A percentile compares a stretch with the other conserved stretches of the same genome.
Evolutionary conservation across 139 green algal species (phyloP).

Genomic region (Chlamydomonas applanata): DNA sequence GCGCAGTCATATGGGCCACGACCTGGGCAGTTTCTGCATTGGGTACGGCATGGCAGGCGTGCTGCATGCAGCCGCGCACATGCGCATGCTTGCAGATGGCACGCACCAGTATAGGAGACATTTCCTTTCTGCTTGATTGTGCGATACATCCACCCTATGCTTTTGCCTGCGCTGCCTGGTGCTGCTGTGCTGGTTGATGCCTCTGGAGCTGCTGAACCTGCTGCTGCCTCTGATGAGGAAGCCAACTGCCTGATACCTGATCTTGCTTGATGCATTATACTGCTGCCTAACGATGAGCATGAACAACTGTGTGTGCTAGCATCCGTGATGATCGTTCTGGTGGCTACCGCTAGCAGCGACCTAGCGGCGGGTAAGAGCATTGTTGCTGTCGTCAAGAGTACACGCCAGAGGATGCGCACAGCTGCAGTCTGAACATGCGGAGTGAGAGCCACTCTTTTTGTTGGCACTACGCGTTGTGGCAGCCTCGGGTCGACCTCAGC

Average conservation of each 20-base stretch:
- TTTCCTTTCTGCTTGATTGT: slow-evolving; percentile 15
- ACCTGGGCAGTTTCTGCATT: too few relatives aligned
- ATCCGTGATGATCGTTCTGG: neutral
- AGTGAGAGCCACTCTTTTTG: too few relatives aligned
- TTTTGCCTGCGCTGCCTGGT: neutral
- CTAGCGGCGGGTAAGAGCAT: neutral
- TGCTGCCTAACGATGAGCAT: neutral
- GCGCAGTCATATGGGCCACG: neutral
- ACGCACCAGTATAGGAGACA: neutral
- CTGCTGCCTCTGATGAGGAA: too few relatives aligned
- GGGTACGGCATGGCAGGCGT: too few relatives aligned
- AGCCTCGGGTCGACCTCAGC: too few relatives aligned
- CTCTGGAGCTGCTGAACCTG: too few relatives aligned
- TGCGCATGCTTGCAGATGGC: neutral
- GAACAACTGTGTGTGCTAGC: neutral
- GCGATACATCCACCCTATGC: neutral
- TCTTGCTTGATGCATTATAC: neutral
- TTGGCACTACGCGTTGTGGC: too few relatives aligned
- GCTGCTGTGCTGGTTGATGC: neutral
- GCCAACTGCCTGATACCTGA: too few relatives aligned
- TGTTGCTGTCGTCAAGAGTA: too few relatives aligned
- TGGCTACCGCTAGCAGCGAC: neutral
- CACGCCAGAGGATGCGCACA: too few relatives aligned
- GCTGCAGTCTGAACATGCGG: too few relatives aligned
- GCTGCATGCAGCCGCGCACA: too few relatives aligned